A percentile compares a stretch with the other conserved stretches of the same genome.
phyloP scores from a whole-genome alignment of 371 early-diverging fungal species.

The Mucor plumbeus region DNA sequence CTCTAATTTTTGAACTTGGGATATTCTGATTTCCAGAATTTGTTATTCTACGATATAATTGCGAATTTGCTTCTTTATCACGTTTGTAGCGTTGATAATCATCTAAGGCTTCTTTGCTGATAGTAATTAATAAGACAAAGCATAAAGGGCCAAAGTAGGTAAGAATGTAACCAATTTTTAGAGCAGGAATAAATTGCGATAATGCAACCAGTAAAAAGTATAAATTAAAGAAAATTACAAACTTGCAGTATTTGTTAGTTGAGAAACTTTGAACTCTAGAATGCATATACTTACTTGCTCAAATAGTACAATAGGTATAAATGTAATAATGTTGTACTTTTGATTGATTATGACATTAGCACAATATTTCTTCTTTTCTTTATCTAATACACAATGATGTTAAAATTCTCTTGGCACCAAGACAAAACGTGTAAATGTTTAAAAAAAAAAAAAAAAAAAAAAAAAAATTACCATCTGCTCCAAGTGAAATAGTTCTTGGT shows the following conservation, averaged over 20 bases:
- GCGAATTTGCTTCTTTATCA: conserved; percentile 95
- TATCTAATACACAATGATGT: conserved; percentile 37
- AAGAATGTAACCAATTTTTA: conserved; percentile 90
- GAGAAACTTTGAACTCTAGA: neutral
- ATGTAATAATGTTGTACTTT: conserved; percentile 93
- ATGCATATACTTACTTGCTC: conserved; percentile 75
- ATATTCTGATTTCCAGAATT: conserved; percentile 64
- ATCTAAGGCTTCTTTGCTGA: conserved; percentile 96
- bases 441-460: too few relatives aligned
- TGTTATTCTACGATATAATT: conserved; percentile 72
- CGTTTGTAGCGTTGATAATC: conserved; percentile 91
- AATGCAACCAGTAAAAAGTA: conserved; percentile 97
- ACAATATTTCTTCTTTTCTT: conserved; percentile 64
- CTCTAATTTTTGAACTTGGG: conserved; percentile 86
- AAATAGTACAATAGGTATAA: conserved; percentile 90
- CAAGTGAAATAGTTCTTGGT: conserved; percentile 40
- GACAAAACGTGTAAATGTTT: too few relatives aligned
- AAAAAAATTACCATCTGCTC: conserved; percentile 32
- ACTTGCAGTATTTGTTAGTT: conserved; percentile 49
- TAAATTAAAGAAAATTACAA: conserved; percentile 96
- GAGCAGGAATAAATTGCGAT: conserved; percentile 91
- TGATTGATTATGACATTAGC: conserved; percentile 95
- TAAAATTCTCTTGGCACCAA: neutral
- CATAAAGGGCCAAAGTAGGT: conserved; percentile 96
- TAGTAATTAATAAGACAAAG: conserved; percentile 93